Evolutionary conservation across 257 asterid genomes (phyloP).

Genomic region (Ballota nigra): DNA sequence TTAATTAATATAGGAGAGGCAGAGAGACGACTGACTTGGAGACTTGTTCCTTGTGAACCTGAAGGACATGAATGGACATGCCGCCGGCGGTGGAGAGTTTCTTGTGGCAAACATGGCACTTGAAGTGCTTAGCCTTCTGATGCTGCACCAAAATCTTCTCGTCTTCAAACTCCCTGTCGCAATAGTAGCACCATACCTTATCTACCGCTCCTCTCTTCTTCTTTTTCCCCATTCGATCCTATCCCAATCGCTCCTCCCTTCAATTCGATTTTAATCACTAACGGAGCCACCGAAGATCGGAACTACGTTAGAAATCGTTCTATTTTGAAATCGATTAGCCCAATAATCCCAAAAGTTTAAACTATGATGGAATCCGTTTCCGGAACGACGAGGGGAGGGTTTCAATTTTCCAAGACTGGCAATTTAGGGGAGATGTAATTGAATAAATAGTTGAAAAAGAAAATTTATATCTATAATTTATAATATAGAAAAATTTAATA

Average conservation of each 20-base stretch:
- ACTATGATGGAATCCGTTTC: not conserved
- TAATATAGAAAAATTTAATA: no score
- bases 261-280: not conserved
- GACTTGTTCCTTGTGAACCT: conserved; percentile 95
- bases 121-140: conserved; percentile 96
- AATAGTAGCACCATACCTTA: conserved; percentile 91
- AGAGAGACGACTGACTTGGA: conserved; percentile 36
- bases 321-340: not conserved
- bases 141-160: conserved; percentile 98
- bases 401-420: not conserved
- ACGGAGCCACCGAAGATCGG: not conserved
- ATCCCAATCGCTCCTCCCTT: no score
- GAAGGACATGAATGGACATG: conserved; percentile 93
- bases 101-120: conserved; percentile 96
- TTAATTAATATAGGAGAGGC: not conserved
- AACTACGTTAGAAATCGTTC: not conserved
- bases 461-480: no score
- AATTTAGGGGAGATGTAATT: not conserved
- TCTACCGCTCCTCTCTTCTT: conserved; percentile 81
- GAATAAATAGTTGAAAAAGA: not conserved
- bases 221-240: conserved; percentile 74
- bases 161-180: conserved; percentile 95
- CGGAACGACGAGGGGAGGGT: not conserved
- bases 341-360: not conserved
- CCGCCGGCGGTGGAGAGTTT: conserved; percentile 97